A percentile compares a stretch with the other conserved stretches of the same genome.
These are phyloP conservation scores for Lichtheimia hyalospora DNA, from an alignment of 371 early-diverging fungal species.

Conservation along the genomic window DNA sequence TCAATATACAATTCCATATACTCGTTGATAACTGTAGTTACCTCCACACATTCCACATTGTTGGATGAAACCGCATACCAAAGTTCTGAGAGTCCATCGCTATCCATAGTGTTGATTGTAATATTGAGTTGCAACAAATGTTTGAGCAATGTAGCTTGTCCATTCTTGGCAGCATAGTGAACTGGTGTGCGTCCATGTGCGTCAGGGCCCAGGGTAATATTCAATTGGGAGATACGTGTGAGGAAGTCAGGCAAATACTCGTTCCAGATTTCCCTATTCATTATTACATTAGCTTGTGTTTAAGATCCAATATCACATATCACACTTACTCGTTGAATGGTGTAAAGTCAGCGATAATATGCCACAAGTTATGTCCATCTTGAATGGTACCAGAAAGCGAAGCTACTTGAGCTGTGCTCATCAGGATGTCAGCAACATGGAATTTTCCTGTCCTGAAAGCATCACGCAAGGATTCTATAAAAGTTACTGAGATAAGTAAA, in stretches of 20 bases:
- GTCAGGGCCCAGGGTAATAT: slow-evolving; percentile 25
- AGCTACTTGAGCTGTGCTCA: slow-evolving; percentile 21
- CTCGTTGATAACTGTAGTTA: background rate
- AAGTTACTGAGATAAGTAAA: background rate
- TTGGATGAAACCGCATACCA: slow-evolving; percentile 44
- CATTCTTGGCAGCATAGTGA: slow-evolving; percentile 53
- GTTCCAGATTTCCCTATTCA: slow-evolving; percentile 37
- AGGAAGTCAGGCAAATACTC: slow-evolving; percentile 50
- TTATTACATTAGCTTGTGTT: background rate
- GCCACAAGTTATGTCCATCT: slow-evolving; percentile 44
- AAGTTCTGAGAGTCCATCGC: slow-evolving; percentile 36
- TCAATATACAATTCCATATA: background rate
- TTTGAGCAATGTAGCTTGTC: slow-evolving; percentile 30
- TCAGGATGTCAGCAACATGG: slow-evolving; percentile 50
- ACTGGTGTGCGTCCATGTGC: slow-evolving; percentile 33
- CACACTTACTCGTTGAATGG: slow-evolving; percentile 35
- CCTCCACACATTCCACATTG: slow-evolving; percentile 20
- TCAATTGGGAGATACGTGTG: slow-evolving; percentile 11
- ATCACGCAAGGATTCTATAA: slow-evolving; percentile 43
- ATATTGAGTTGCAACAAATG: slow-evolving; percentile 17
- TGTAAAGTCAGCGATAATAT: slow-evolving; percentile 45
- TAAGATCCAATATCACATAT: background rate
- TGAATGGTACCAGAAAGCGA: slow-evolving; percentile 13
- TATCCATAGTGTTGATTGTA: slow-evolving; percentile 27
- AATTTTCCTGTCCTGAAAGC: slow-evolving; percentile 49